Evolutionary conservation across 1,284 basidiomycete species (phyloP).

Genomic region (Inonotus obliquus): DNA sequence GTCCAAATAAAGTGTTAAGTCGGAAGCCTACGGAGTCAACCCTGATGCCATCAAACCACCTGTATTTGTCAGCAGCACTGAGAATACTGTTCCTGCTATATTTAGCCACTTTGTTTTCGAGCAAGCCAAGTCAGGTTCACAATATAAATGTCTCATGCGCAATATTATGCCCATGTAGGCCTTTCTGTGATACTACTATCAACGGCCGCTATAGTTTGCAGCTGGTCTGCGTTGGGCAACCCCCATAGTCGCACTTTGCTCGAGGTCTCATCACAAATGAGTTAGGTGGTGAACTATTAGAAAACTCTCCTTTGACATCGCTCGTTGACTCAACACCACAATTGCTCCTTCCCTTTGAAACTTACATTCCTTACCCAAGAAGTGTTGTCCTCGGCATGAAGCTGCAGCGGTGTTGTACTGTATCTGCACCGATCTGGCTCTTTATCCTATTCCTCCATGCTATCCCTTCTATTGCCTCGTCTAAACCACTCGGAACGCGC

Average conservation of each 20-base stretch:
- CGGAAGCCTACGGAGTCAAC: too few species aligned
- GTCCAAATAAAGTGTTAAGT: too few species aligned
- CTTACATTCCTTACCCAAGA: background rate
- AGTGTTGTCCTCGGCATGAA: background rate
- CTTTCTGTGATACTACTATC: background rate
- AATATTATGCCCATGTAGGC: background rate
- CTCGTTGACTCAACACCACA: background rate
- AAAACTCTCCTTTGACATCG: background rate
- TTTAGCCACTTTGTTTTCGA: background rate
- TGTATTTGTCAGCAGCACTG: too few species aligned
- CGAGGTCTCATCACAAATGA: background rate
- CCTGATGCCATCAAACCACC: too few species aligned
- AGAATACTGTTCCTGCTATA: background rate
- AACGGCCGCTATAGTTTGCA: too few species aligned
- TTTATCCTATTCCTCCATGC: background rate
- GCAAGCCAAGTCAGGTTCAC: background rate
- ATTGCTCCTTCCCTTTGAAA: background rate
- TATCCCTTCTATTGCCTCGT: background rate
- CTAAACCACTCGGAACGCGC: background rate
- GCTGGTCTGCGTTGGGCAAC: background rate
- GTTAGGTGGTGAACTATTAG: background rate
- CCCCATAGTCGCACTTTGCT: background rate
- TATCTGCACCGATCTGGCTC: background rate
- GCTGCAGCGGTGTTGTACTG: background rate
- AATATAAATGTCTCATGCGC: background rate